phyloP scores from a whole-genome alignment of 208 protist species.

The Leishmania arabica region DNA sequence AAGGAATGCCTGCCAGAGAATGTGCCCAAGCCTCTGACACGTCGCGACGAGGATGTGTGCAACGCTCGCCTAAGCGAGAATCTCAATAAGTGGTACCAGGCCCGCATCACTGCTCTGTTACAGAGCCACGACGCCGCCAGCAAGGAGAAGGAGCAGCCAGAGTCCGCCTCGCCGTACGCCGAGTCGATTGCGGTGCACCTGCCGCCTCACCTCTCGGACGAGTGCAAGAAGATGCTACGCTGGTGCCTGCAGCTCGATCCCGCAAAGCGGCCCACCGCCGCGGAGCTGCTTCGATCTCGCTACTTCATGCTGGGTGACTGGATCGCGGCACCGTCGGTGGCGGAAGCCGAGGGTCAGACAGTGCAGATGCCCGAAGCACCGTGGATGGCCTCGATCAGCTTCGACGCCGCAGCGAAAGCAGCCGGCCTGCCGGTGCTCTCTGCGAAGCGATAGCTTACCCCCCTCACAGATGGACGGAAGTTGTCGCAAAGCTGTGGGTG shows the following conservation, averaged over 20 bases:
- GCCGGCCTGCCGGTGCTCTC: slow-evolving; percentile 30
- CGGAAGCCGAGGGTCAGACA: slow-evolving; percentile 6
- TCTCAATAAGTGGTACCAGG: slow-evolving; percentile 49
- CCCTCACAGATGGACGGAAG: neutral
- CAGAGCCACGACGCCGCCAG: slow-evolving; percentile 24
- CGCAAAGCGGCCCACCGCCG: slow-evolving; percentile 55
- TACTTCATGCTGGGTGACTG: slow-evolving; percentile 82
- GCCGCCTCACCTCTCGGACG: slow-evolving; percentile 62
- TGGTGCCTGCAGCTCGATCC: slow-evolving; percentile 61
- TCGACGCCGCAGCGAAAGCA: slow-evolving; percentile 42
- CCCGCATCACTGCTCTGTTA: slow-evolving; percentile 17
- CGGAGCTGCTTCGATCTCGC: slow-evolving; percentile 59
- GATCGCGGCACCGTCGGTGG: slow-evolving; percentile 36
- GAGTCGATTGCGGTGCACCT: slow-evolving; percentile 37
- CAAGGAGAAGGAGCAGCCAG: slow-evolving; percentile 38
- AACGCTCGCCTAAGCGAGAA: slow-evolving; percentile 37
- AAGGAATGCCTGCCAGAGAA: slow-evolving; percentile 41
- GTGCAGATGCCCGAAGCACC: slow-evolving; percentile 44
- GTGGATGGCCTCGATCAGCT: slow-evolving; percentile 46
- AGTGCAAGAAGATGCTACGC: slow-evolving; percentile 64
- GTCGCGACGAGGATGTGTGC: slow-evolving; percentile 39
- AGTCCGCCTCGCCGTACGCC: slow-evolving; percentile 20
- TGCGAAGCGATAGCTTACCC: neutral
- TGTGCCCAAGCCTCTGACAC: slow-evolving; percentile 33
- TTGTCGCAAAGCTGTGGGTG: neutral